These are phyloP conservation scores for Globisporangium alternatum DNA, from an alignment of 352 stramenopile species.

Conservation along the genomic window DNA sequence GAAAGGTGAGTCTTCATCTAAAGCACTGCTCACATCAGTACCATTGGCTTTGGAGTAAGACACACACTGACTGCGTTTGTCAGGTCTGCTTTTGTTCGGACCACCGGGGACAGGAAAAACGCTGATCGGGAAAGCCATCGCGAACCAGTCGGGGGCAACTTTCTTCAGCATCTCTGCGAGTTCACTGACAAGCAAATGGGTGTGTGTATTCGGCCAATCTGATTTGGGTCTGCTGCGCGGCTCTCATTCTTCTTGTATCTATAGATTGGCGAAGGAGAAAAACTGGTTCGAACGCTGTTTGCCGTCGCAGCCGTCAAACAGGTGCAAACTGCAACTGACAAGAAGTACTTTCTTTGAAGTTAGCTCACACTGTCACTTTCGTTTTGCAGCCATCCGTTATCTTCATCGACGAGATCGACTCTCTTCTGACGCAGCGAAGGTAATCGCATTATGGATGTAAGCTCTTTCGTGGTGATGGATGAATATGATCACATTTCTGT, in stretches of 20 bases:
- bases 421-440: conserved; percentile 95
- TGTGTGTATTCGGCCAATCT: conserved; percentile 16
- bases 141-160: conserved; percentile 95
- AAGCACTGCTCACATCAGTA: not conserved
- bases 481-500: not conserved
- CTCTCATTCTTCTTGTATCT: not conserved
- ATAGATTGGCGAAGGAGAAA: conserved; percentile 98
- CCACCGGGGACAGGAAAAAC: conserved; percentile 97
- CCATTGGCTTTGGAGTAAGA: not conserved
- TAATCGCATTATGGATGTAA: conserved; percentile 8
- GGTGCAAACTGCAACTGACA: conserved; percentile 24
- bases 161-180: conserved; percentile 99
- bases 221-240: not conserved
- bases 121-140: conserved; percentile 99
- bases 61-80: not conserved
- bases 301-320: conserved; percentile 92
- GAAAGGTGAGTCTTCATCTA: conserved; percentile 47
- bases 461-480: not conserved
- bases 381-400: conserved; percentile 92
- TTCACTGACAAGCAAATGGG: conserved; percentile 99
- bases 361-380: not conserved
- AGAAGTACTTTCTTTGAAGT: not conserved
- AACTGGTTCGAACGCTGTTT: conserved; percentile 97
- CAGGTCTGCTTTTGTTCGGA: conserved; percentile 93
- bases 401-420: conserved; percentile 99